phyloP scores from a whole-genome alignment of 2,329 filamentous ascomycete genomes.

The Ophiocordyceps camponoti-leonardi region DNA sequence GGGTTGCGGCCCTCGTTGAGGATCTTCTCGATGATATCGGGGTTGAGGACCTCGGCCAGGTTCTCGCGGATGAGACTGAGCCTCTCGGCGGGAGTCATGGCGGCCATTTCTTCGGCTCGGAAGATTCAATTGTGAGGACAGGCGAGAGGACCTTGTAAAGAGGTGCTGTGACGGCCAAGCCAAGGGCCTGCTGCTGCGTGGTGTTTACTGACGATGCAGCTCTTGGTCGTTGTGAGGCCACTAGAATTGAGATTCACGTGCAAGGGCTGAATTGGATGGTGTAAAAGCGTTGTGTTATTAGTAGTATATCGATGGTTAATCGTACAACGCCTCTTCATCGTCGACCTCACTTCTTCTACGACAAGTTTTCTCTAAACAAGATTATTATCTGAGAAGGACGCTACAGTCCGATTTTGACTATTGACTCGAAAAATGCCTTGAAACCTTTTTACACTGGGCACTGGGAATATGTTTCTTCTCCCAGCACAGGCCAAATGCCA shows the following conservation, averaged over 20 bases:
- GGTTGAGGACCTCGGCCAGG: constrained; percentile 66
- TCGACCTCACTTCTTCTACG: neutral
- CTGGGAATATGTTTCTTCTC: too few relatives aligned
- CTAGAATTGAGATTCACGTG: neutral
- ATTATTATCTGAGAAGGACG: too few relatives aligned
- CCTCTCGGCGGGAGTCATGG: constrained; percentile 34
- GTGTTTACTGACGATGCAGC: neutral
- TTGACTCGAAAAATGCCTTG: too few relatives aligned
- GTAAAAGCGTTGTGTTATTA: neutral
- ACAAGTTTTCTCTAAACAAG: too few relatives aligned
- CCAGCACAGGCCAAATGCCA: too few relatives aligned
- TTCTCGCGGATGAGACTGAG: constrained; percentile 65
- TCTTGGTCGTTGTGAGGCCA: neutral
- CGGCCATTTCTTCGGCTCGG: constrained; percentile 7
- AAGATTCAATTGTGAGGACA: too few relatives aligned
- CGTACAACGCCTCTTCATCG: neutral
- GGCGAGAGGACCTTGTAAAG: neutral
- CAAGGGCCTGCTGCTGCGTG: neutral
- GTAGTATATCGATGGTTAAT: neutral
- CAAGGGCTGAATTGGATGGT: too few relatives aligned
- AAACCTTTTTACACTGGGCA: too few relatives aligned
- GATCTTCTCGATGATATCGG: constrained; percentile 64
- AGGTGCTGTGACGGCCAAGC: neutral
- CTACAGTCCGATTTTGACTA: too few relatives aligned
- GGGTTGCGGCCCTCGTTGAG: constrained; percentile 52